Base-by-base conservation (phyloP, 306 rosid genomes). In the Prinsepia uniflora region DNA sequence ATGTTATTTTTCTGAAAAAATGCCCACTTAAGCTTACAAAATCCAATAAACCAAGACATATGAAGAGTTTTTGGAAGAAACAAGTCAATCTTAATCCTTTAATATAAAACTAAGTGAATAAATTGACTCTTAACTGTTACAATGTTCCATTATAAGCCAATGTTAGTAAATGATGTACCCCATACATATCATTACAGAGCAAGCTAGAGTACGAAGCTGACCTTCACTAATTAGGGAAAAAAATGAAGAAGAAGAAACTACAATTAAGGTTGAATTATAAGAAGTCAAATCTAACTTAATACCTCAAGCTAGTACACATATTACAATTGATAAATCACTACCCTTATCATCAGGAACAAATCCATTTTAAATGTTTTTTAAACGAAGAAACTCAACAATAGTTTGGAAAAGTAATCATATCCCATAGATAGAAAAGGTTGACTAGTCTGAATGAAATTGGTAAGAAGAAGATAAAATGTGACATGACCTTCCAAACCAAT, bases 191-290 rank as follows among this genome's bases (percentile, higher is more conserved):
- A 12, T 46, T 46, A 46, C 50, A 10, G 50, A 15, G 50, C 10
- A 46, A 46, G 15, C 50, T 46, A 46, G 50, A 46, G 50, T 12
- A 46, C 3, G 50, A 46, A 46, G 17, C 50, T 46, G 50, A 4
- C 15, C 15, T 46, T 46, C 13, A 46, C 5, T 46, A 46, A 46
- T 46, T 24, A 2, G 13, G 10, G 41, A 41, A 36, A 5, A 62
- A 9, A 63, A n/a, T 94, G 90, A 81, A 55, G 40, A 58, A 49
- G 69, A 65, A 74, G 74, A 80, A 9, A 10, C 10, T 41, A 11
- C 43, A 46, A 46, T 46, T 46, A 46, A 46, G 13, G 13, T 46
- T 30, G 15, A 15, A 46, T 46, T 5, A 46, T 10, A 14, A 46
- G 6, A 11, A 46, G 3, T 46, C 50, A 46, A 10, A 46, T 46